Conservation (phyloP, 1,284 basidiomycete genomes). For the Schizophyllum amplum region DNA sequence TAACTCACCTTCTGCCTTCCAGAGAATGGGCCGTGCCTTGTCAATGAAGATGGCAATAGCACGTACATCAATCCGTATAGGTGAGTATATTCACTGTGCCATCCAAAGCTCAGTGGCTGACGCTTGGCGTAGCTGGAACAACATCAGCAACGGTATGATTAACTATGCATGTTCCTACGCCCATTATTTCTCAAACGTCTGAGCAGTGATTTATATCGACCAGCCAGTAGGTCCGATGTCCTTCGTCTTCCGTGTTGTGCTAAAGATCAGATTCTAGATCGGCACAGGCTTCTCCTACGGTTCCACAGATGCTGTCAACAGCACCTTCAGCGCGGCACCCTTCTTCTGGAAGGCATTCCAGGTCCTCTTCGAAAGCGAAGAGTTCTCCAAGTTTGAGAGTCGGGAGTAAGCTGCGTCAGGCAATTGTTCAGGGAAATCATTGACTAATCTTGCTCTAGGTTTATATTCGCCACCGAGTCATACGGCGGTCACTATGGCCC, state of each 20-base stretch:
- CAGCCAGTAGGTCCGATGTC: conserved; percentile 34
- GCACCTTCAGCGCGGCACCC: conserved; percentile 42
- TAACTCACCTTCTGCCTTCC: conserved; percentile 14
- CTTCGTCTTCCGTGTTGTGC: background rate
- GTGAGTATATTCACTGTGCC: conserved; percentile 15
- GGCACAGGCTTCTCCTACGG: conserved; percentile 63
- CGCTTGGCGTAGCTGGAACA: conserved; percentile 50
- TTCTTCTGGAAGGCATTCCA: conserved; percentile 62
- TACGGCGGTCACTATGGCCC: conserved; percentile 67
- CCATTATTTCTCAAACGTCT: background rate
- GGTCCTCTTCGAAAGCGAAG: conserved; percentile 52
- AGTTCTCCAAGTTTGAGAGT: conserved; percentile 50
- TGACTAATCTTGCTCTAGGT: conserved; percentile 27
- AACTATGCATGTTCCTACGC: no score
- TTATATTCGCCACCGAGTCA: conserved; percentile 58
- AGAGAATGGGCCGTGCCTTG: conserved; percentile 56
- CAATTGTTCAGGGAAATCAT: no score
- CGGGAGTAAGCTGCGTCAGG: no score
- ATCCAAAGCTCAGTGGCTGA: background rate
- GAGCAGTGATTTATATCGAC: conserved; percentile 64
- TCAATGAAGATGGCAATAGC: conserved; percentile 43
- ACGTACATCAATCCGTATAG: conserved; percentile 49
- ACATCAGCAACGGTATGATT: conserved; percentile 54
- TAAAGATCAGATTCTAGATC: conserved; percentile 29
- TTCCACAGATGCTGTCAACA: conserved; percentile 38